These are phyloP conservation scores for Dionaea muscipula DNA, from an alignment of 179 eudicot genomes.

Conservation along the genomic window DNA sequence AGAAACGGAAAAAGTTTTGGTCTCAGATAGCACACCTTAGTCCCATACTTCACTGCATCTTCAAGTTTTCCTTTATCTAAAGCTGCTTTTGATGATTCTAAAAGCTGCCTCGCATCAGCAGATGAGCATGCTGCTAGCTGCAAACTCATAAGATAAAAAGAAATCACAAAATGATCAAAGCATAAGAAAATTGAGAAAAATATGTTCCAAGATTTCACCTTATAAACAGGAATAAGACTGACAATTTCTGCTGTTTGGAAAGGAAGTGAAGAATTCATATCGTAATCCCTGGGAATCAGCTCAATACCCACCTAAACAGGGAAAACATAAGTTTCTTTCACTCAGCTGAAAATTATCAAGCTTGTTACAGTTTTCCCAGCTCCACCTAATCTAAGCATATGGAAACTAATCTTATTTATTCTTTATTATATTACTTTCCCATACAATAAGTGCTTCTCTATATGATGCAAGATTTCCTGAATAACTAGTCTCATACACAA, in stretches of 20 bases:
- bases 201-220: slow-evolving; percentile 43
- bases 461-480: no score
- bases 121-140: slow-evolving; percentile 99
- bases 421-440: no score
- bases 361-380: no score
- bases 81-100: slow-evolving; percentile 97
- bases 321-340: slow-evolving; percentile 1
- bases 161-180: neutral
- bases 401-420: neutral
- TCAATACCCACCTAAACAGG: slow-evolving; percentile 78
- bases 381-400: neutral
- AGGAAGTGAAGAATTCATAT: slow-evolving; percentile 81
- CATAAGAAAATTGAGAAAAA: neutral
- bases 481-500: no score
- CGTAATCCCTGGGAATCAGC: slow-evolving; percentile 88
- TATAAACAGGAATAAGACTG: slow-evolving; percentile 88
- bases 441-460: no score
- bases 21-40: slow-evolving; percentile 50
- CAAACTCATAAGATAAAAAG: slow-evolving; percentile 10
- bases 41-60: slow-evolving; percentile 96
- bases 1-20: no score
- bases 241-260: slow-evolving; percentile 64
- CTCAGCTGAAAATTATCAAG: slow-evolving; percentile 8
- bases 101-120: slow-evolving; percentile 94
- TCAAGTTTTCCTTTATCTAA: slow-evolving; percentile 99